Conservation (phyloP, 768 basidiomycete genomes). For the Phaffia australis region DNA sequence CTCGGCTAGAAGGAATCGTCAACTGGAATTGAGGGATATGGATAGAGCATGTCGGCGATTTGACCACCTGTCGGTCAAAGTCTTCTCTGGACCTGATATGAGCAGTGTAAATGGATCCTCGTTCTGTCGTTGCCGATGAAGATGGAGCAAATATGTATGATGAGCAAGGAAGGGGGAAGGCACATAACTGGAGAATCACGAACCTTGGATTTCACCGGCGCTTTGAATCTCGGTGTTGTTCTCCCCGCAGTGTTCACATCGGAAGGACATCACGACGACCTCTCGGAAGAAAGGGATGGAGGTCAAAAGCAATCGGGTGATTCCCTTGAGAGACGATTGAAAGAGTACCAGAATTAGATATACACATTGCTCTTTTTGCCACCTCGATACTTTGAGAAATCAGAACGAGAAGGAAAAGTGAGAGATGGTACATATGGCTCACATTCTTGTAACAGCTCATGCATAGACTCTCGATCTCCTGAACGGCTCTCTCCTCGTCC, state of each 20-base stretch:
- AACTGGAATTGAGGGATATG: conserved; percentile 77
- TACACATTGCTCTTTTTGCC: no score
- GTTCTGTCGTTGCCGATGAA: conserved; percentile 45
- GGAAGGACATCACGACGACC: conserved; percentile 91
- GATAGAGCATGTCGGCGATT: conserved; percentile 71
- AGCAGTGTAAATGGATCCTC: conserved; percentile 70
- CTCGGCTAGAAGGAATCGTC: conserved; percentile 73
- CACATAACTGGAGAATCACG: conserved; percentile 32
- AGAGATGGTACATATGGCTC: conserved; percentile 29
- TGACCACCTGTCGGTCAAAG: conserved; percentile 85
- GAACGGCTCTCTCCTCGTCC: conserved; percentile 55
- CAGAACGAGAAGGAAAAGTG: neutral
- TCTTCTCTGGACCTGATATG: conserved; percentile 63
- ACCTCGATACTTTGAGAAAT: neutral
- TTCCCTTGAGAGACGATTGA: conserved; percentile 49
- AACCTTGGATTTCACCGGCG: conserved; percentile 74
- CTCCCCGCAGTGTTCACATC: conserved; percentile 82
- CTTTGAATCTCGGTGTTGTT: conserved; percentile 90
- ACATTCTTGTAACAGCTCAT: conserved; percentile 91
- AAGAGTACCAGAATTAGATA: neutral
- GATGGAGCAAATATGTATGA: neutral
- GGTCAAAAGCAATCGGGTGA: conserved; percentile 77
- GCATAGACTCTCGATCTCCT: conserved; percentile 82
- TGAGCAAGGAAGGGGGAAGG: neutral
- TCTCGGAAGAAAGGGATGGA: conserved; percentile 91